These are phyloP conservation scores for Phoma sp. DNA, from an alignment of 2,329 filamentous ascomycete genomes.

Conservation along the genomic window DNA sequence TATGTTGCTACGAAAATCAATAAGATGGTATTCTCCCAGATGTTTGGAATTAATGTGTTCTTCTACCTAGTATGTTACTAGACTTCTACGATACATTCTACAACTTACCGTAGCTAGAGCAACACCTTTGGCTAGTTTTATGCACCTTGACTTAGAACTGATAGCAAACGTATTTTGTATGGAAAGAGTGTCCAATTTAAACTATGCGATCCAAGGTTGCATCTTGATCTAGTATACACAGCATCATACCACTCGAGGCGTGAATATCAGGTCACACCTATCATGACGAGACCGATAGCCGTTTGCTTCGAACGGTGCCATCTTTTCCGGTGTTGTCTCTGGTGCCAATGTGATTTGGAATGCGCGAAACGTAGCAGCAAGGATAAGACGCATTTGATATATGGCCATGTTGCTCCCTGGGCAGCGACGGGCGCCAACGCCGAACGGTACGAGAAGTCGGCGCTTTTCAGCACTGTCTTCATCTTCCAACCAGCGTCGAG, in stretches of 20 bases:
- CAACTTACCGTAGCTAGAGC: too few species aligned
- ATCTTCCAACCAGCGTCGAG: constrained; percentile 25
- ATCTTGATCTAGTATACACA: too few species aligned
- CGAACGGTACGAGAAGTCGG: constrained; percentile 26
- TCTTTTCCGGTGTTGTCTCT: constrained; percentile 28
- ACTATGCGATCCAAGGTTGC: too few species aligned
- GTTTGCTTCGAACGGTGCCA: constrained; percentile 32
- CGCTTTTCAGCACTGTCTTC: constrained; percentile 22
- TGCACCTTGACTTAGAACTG: too few species aligned
- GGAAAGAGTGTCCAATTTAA: too few species aligned
- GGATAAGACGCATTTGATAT: constrained; percentile 29
- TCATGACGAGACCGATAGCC: constrained; percentile 28
- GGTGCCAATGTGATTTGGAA: constrained; percentile 24
- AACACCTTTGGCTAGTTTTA: too few species aligned
- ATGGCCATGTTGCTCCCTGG: constrained; percentile 32
- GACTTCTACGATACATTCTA: too few species aligned
- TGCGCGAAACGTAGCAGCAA: constrained; percentile 24
- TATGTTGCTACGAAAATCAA: too few species aligned
- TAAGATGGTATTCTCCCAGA: too few species aligned
- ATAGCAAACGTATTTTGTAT: too few species aligned
- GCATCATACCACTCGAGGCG: constrained; percentile 7
- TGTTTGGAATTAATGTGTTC: too few species aligned
- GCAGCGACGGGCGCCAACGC: constrained; percentile 28
- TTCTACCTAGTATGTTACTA: too few species aligned
- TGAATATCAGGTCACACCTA: constrained; percentile 27